phyloP scores from a whole-genome alignment of 495 filamentous ascomycete genomes.

The Xylaria longipes region DNA sequence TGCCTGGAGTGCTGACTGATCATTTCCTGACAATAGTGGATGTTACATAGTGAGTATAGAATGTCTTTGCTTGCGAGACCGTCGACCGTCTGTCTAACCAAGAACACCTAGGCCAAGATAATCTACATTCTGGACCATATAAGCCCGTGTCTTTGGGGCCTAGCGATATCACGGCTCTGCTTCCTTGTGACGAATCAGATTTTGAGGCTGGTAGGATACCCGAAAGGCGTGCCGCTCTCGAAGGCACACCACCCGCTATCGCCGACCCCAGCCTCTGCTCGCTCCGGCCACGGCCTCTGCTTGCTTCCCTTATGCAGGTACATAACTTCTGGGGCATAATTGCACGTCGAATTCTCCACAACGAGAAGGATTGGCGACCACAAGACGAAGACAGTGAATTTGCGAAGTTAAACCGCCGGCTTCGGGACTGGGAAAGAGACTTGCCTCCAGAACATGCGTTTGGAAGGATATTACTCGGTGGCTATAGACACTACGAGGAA shows the following conservation, averaged over 20 bases:
- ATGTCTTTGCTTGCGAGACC: neutral
- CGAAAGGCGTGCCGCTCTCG: conserved; percentile 55
- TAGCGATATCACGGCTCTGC: conserved; percentile 56
- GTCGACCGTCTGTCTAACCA: conserved; percentile 24
- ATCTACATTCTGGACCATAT: conserved; percentile 55
- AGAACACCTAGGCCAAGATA: conserved; percentile 48
- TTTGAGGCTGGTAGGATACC: conserved; percentile 52
- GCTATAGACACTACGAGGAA: conserved; percentile 49
- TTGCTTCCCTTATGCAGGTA: conserved; percentile 57
- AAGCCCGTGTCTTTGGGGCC: conserved; percentile 54
- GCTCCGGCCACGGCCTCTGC: conserved; percentile 50
- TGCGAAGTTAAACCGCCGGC: conserved; percentile 42
- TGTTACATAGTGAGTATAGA: conserved; percentile 49
- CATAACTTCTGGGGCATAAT: conserved; percentile 59
- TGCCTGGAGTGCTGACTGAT: conserved; percentile 12
- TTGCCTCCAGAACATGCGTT: conserved; percentile 54
- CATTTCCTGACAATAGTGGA: conserved; percentile 46
- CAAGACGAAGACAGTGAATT: conserved; percentile 53
- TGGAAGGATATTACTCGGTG: conserved; percentile 49
- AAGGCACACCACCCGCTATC: conserved; percentile 54
- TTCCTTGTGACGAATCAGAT: conserved; percentile 55
- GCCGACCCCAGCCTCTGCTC: conserved; percentile 49
- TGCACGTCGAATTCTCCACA: conserved; percentile 48
- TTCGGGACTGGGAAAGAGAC: conserved; percentile 50
- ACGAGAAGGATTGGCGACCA: conserved; percentile 46